A percentile compares a stretch with the other conserved stretches of the same genome.
Evolutionary conservation across 2,329 filamentous ascomycete genomes (phyloP).

Genomic region (Cercospora nicotianae): DNA sequence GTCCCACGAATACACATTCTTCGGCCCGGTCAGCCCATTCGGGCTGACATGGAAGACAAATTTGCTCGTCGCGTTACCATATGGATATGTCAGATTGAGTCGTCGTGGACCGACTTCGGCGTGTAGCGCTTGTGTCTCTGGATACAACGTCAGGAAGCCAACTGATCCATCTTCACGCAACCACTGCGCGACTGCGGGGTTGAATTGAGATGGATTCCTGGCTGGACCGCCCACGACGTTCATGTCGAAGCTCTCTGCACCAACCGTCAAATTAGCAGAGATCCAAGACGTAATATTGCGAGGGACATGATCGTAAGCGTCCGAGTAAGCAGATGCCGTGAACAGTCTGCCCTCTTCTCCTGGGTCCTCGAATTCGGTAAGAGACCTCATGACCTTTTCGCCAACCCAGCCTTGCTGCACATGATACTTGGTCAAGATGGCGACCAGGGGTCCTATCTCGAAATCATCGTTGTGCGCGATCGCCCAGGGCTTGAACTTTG

Average conservation of each 20-base stretch:
- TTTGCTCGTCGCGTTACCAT: slow-evolving; percentile 43
- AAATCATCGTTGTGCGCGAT: slow-evolving; percentile 63
- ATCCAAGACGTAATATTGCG: slow-evolving; percentile 63
- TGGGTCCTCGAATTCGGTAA: slow-evolving; percentile 47
- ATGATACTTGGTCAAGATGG: slow-evolving; percentile 55
- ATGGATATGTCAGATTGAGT: slow-evolving; percentile 56
- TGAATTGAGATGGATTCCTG: slow-evolving; percentile 55
- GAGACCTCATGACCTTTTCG: slow-evolving; percentile 39
- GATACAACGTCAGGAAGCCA: slow-evolving; percentile 32
- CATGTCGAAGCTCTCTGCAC: slow-evolving; percentile 60
- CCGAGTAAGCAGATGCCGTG: slow-evolving; percentile 58
- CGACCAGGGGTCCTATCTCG: slow-evolving; percentile 58
- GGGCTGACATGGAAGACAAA: slow-evolving; percentile 22
- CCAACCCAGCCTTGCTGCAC: slow-evolving; percentile 47
- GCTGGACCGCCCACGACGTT: slow-evolving; percentile 57
- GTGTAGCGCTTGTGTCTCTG: slow-evolving; percentile 27
- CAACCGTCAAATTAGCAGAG: slow-evolving; percentile 58
- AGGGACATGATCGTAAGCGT: slow-evolving; percentile 57
- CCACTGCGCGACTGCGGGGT: slow-evolving; percentile 63
- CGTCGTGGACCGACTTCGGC: slow-evolving; percentile 16
- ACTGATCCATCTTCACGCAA: slow-evolving; percentile 28
- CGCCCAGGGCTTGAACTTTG: slow-evolving; percentile 45
- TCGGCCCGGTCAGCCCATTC: slow-evolving; percentile 21
- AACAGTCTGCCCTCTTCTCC: slow-evolving; percentile 16
- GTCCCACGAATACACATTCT: slow-evolving; percentile 19